phyloP scores from a whole-genome alignment of 140 eudicot genomes.

The Oenanthe javanica region DNA sequence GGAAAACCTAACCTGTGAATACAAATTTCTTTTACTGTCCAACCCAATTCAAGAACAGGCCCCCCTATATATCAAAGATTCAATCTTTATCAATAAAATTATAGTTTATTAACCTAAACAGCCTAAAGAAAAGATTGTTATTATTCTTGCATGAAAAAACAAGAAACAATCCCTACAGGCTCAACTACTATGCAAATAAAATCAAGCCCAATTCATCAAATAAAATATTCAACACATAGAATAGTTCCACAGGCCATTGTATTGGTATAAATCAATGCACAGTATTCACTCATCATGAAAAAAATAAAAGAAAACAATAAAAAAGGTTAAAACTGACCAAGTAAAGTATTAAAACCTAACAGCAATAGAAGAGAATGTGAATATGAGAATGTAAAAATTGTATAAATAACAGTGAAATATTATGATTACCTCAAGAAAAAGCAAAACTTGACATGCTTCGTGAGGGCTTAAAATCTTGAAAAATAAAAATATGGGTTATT shows the following conservation, averaged over 20 bases:
- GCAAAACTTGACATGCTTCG: not conserved
- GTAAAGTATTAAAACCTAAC: not conserved
- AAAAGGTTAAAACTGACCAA: not conserved
- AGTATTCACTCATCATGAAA: not conserved
- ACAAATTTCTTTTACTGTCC: not conserved
- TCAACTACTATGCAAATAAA: not conserved
- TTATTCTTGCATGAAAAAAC: not conserved
- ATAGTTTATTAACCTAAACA: not conserved
- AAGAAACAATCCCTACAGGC: not conserved
- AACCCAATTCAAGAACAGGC: slow-evolving; percentile 10
- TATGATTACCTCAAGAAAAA: slow-evolving; percentile 1
- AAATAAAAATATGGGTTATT: not conserved
- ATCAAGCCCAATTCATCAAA: not conserved
- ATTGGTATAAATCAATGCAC: not conserved
- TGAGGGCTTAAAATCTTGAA: not conserved
- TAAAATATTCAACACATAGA: not conserved
- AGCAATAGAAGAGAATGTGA: not conserved
- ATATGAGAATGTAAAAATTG: not conserved
- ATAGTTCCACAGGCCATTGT: slow-evolving; percentile 8
- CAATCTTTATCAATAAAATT: not conserved
- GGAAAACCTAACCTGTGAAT: not conserved
- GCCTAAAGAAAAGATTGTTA: not conserved
- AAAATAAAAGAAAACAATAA: not conserved
- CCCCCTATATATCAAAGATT: not conserved
- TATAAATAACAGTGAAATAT: not conserved